These are phyloP conservation scores for Inga laurina DNA, from an alignment of 306 rosid species.

Conservation along the genomic window DNA sequence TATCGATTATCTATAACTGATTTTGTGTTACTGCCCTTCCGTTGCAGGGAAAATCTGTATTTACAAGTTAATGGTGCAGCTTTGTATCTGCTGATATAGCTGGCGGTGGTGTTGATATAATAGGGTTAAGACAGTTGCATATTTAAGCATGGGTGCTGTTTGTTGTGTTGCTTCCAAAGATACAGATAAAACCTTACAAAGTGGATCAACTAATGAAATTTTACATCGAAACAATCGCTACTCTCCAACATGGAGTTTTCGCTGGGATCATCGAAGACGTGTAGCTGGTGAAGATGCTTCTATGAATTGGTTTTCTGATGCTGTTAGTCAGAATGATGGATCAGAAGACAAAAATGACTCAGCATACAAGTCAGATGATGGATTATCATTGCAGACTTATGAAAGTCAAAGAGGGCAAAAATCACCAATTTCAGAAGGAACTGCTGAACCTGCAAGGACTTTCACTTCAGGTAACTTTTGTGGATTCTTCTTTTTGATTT, in stretches of 20 bases:
- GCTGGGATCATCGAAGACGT: conserved; percentile 53
- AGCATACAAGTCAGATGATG: conserved; percentile 36
- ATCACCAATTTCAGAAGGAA: conserved; percentile 36
- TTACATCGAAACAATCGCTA: conserved; percentile 36
- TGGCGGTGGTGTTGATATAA: conserved; percentile 16
- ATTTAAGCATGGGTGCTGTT: conserved; percentile 48
- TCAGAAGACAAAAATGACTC: conserved; percentile 42
- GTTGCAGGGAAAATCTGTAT: conserved; percentile 25
- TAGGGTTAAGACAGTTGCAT: conserved; percentile 20
- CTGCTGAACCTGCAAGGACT: conserved; percentile 25
- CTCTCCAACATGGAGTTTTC: conserved; percentile 53
- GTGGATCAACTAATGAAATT: conserved; percentile 36
- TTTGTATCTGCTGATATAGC: background rate
- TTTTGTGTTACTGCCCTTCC: conserved; percentile 12
- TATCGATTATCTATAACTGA: conserved; percentile 30
- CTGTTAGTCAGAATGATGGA: conserved; percentile 33
- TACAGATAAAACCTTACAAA: conserved; percentile 40
- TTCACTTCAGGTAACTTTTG: conserved; percentile 40
- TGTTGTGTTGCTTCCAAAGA: conserved; percentile 52
- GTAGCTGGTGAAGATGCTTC: conserved; percentile 52
- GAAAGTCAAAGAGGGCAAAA: conserved; percentile 33
- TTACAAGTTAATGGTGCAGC: conserved; percentile 17
- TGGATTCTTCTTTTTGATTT: conserved; percentile 6
- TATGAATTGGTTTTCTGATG: conserved; percentile 47
- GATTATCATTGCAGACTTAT: conserved; percentile 40